Conservation (phyloP, 2,329 filamentous ascomycete species). For the Sporothrix pallida region DNA sequence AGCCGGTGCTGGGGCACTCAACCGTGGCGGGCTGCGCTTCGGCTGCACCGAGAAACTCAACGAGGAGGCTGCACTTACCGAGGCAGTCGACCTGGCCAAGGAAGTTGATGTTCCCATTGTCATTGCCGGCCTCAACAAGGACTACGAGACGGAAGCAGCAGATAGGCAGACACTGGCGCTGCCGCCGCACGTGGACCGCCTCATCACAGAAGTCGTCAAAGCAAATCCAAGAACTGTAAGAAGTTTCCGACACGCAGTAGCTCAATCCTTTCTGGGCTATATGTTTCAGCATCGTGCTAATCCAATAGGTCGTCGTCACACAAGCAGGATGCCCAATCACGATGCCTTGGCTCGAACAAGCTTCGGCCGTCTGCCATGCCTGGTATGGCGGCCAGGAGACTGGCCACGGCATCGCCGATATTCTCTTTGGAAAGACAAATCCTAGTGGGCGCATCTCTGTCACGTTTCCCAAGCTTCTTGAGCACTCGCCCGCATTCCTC, state of each 20-base stretch:
- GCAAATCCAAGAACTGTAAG: neutral
- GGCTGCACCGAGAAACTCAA: neutral
- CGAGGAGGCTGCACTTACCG: neutral
- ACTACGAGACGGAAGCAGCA: neutral
- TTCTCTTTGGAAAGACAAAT: conserved; percentile 2
- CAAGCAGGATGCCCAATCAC: neutral
- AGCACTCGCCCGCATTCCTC: neutral
- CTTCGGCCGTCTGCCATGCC: neutral
- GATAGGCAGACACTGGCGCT: neutral
- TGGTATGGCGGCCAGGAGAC: conserved; percentile 12
- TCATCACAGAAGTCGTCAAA: neutral
- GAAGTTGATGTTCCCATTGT: neutral
- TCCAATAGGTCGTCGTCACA: neutral
- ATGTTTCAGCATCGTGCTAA: neutral
- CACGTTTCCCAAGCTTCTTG: neutral
- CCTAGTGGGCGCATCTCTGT: neutral
- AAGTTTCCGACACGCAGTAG: too few species aligned
- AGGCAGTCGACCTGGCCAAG: neutral
- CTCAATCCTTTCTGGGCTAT: neutral
- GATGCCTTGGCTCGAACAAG: neutral
- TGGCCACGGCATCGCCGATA: neutral
- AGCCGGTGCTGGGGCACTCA: neutral
- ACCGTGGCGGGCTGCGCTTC: neutral
- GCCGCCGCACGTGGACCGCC: neutral
- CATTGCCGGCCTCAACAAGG: neutral